Evolutionary conservation across 2,329 filamentous ascomycete species (phyloP), one percentile per base, ranked within the genome.

Genomic region (Parastagonospora nodorum): DNA sequence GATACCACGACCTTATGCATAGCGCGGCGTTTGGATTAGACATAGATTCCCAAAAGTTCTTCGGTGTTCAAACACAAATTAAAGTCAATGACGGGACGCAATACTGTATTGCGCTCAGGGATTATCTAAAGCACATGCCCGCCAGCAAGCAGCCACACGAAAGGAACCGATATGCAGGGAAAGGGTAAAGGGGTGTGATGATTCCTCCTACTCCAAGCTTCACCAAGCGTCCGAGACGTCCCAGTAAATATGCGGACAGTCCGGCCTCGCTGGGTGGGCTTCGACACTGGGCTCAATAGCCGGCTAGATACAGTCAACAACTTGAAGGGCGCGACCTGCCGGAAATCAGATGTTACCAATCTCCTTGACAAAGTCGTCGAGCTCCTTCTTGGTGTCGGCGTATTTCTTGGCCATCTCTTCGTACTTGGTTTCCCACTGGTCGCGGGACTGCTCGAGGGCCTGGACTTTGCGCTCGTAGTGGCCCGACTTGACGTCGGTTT

Each of bases 401-500:
- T 95, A 89, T 81, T 97, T 96, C 86, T 92, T 89, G 68, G 88
- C 78, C 88, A 96, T 95, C 77, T 97, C 93, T 80, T 97, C 94
- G 81, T 95, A 97, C 83, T 99, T 97, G 78, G 83, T 75, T 83
- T 97, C 94, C 92, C 92, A 97, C 78, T 92, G 86, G 78, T 97
- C 92, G 70, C 90, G 89, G 75, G 92, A 86, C 72, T 85, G 82
- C 81, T 99, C 94, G 72, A 97, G 87, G 69, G 94, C 93, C 79
- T 97, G 91, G 67, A 97, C 94, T 84, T 97, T 97, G 80, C 94
- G 94, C 83, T 99, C 94, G 79, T 93, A 97, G 82, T 99, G 93
- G 70, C 93, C 94, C 72, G 93, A 92, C 84, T 97, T 97, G 80
- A 97, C 92, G 76, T 99, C 94, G 80, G 94, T 97, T 82, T 96